Base-by-base conservation (phyloP, 139 green algal species). In the Tetraselmis chui region DNA sequence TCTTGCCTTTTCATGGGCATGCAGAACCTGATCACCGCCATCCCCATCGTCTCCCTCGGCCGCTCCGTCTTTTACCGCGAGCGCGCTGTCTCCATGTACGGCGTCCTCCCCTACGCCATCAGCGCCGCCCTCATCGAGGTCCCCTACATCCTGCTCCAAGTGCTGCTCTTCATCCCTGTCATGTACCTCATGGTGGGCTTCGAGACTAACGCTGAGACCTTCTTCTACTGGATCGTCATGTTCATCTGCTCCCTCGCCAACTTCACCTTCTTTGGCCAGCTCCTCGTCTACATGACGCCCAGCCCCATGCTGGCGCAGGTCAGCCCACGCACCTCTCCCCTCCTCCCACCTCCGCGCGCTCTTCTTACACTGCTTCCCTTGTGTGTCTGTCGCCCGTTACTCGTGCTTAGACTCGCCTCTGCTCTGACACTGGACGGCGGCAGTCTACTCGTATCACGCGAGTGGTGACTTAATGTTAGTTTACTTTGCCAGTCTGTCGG, bases 141-240 rank as follows among this genome's bases (percentile, higher is more conserved):
- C 1, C 83, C 83, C 0, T 86, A 79, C 32, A 28, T 83, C 28
- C 28, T 79, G 28, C 26, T 80, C 45, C 75, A 84, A 30, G 27
- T 74, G 1, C 18, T 81, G 26, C 5, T 83, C 27, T 83, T 74
- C 59, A 29, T 76, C 30, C n/a, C 76, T 77, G 85, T 85, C 30
- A 75, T 79, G 1, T 89, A 89, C 76, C 80, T 80, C 76, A 87
- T 89, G 83, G 78, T 89, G 23, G 45, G 80, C 77, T 89, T 87
- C 25, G 84, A 84, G 59, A 80, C 32, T 27, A 32, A 89, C 0
- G 79, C 85, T 28, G 82, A 2, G 28, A 85, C 80, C 59, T 85
- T 85, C 59, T 81, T 81, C 1, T 85, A 67, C 45, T 85, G n/a
- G 27, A 59, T 29, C 31, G 75, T 88, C n/a, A 79, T 31, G 23